Evolutionary conservation across 345 rosid species (phyloP), one percentile per base, ranked within the genome.

Genomic region (Isatis tinctoria): DNA sequence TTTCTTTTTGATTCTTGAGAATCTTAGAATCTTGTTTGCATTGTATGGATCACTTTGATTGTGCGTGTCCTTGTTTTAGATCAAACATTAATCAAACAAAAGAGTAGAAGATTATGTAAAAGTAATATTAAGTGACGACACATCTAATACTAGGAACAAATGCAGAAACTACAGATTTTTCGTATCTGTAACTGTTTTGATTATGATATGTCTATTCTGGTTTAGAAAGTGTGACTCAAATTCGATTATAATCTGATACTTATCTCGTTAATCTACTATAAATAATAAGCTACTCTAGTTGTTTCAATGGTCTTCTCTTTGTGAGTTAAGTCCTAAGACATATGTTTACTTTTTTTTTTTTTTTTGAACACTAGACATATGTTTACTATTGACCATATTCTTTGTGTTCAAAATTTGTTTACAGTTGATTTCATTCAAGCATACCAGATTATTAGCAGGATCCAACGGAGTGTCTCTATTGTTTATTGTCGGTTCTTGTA

Each of bases 1-100:
- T 87, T 44, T 85, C 90, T 39, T 54, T n/a, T 1, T 70, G 35
- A 30, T 44, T 43, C 74, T 30, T 70, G 66, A 67, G 10, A 64
- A 33, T 7, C 13, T 40, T 16, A 13, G 53, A 56, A 39, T 53
- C 51, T 26, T 39, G 2, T 44, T 52, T 36, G 48, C n/a, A n/a
- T n/a, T n/a, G 48, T 48, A 35, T 20, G n/a, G 13, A 20, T 49
- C n/a, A 14, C 35, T 32, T 67, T 36, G 35, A 7, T 30, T 67
- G 4, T 11, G 28, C 11, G 2, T 36, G 43, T 33, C 6, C 8
- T 57, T 56, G 20, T 56, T 59, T 18, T 37, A 60, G 30, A 60
- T n/a, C n/a, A n/a, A n/a, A n/a, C n/a, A n/a, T n/a, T 39, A 17
- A 30, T 53, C 18, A 52, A 12, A 13, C 16, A 28, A 26, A 54